Evolutionary conservation across 129 eudicot genomes (phyloP).

Genomic region (Artemisia argyi): DNA sequence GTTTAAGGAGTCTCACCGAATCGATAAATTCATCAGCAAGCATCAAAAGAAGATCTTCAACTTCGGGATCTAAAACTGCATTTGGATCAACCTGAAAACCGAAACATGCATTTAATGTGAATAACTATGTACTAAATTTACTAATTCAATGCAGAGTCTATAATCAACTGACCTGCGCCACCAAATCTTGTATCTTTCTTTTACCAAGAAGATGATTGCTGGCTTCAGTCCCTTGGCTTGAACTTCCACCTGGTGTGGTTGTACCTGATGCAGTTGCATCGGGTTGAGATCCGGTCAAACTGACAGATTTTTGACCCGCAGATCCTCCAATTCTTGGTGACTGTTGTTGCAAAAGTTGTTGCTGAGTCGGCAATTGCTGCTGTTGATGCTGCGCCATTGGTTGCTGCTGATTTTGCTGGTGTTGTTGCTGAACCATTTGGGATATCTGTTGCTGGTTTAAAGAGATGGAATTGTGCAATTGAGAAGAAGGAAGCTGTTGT

Average conservation of each 20-base stretch:
- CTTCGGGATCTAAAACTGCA: constrained; percentile 71
- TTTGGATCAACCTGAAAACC: constrained; percentile 65
- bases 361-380: constrained; percentile 39
- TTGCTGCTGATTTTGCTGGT: constrained; percentile 54
- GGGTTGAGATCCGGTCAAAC: constrained; percentile 94
- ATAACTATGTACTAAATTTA: not conserved
- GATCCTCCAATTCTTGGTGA: constrained; percentile 77
- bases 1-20: constrained; percentile 52
- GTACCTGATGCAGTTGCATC: constrained; percentile 92
- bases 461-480: constrained; percentile 60
- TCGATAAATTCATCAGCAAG: constrained; percentile 90
- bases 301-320: constrained; percentile 73
- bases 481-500: constrained; percentile 66
- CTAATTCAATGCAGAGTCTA: constrained; percentile 6
- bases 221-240: constrained; percentile 94
- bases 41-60: constrained; percentile 79
- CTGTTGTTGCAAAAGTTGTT: constrained; percentile 69
- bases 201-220: constrained; percentile 93
- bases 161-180: constrained; percentile 65
- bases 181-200: constrained; percentile 85
- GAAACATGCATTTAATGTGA: constrained; percentile 1
- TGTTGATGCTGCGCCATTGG: constrained; percentile 47
- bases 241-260: constrained; percentile 95
- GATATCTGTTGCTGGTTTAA: constrained; percentile 68
- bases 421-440: constrained; percentile 74